Base-by-base conservation (phyloP, 805 yeast species). In the Wickerhamomyces ciferrii region DNA sequence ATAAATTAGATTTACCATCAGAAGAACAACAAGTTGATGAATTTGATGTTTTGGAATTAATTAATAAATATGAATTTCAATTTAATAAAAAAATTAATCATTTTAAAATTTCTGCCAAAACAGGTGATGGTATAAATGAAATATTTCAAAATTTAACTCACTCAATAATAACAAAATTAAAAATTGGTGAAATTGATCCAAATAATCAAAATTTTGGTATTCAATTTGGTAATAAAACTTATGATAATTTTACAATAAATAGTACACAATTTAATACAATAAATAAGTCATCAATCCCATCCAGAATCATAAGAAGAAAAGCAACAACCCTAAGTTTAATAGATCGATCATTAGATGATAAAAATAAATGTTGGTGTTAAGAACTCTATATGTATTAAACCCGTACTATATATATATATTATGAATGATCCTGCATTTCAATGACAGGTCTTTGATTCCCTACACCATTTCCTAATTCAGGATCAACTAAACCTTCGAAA, bases 401-500 rank as follows among this genome's bases (percentile, higher is more conserved):
- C n/a, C n/a, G n/a, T 17, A n/a, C 20, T 1, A 42, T 27, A 39
- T 25, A 13, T 25, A 24, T 20, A 38, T 8, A 4, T 17, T n/a
- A 8, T 40, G 1, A n/a, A 39, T 39, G 42, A 24, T 39, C 34
- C 7, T 40, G 49, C 62, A 58, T 56, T 37, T 58, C 62, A 31
- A 58, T 58, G 2, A 47, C 54, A 13, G 49, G 41, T 23, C 53
- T 38, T 17, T 27, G 23, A 9, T 17, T 20, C 41, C 38, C 14
- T 35, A 25, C 29, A 37, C 42, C 46, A 31, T n/a, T 41, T 39
- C 80, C 82, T 44, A 70, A 48, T 54, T 78, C 83, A 9, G 78
- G 72, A 54, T 85, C 94, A 23, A 79, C 74, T 69, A 86, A 70
- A 31, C 91, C 88, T 48, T 90, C 96, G 55, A 94, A 92, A 59